Percentiles rank a stretch among this genome's conserved stretches.
phyloP scores from a whole-genome alignment of 2,329 filamentous ascomycete species.

The Scytalidium sp. region DNA sequence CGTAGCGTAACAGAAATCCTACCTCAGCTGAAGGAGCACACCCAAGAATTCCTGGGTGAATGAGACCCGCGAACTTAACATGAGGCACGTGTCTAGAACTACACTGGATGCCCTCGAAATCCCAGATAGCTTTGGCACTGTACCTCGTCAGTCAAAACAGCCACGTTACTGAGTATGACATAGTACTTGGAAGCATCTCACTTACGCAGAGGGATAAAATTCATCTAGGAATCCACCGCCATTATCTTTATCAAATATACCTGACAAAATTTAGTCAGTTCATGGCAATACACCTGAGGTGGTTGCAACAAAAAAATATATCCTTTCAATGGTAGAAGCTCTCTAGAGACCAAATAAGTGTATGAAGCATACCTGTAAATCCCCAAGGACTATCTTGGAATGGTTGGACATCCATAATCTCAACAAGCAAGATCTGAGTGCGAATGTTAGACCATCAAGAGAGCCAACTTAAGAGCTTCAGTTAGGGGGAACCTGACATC shows the following conservation, averaged over 20 bases:
- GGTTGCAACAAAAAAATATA: no score
- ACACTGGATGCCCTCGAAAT: constrained; percentile 77
- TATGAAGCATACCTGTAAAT: constrained; percentile 66
- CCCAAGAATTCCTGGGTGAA: constrained; percentile 88
- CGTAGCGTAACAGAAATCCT: neutral
- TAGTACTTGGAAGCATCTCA: constrained; percentile 9
- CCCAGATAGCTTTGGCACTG: constrained; percentile 69
- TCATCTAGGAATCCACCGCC: constrained; percentile 89
- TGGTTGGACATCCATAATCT: constrained; percentile 92
- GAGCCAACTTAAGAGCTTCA: neutral
- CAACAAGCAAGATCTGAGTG: constrained; percentile 53
- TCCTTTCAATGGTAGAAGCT: no score
- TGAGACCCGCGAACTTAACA: constrained; percentile 83
- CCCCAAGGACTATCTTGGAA: constrained; percentile 86
- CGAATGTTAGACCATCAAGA: neutral
- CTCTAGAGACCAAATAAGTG: no score
- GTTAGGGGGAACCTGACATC: constrained; percentile 51
- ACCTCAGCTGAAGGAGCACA: constrained; percentile 70
- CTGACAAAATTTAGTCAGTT: constrained; percentile 8
- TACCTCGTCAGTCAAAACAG: constrained; percentile 25
- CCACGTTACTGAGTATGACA: neutral
- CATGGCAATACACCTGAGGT: no score
- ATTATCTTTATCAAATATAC: constrained; percentile 68
- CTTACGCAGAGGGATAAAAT: constrained; percentile 77
- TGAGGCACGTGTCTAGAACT: constrained; percentile 82